These are phyloP conservation scores for Globisporangium okanoganense DNA, from an alignment of 352 stramenopile species.

Conservation along the genomic window DNA sequence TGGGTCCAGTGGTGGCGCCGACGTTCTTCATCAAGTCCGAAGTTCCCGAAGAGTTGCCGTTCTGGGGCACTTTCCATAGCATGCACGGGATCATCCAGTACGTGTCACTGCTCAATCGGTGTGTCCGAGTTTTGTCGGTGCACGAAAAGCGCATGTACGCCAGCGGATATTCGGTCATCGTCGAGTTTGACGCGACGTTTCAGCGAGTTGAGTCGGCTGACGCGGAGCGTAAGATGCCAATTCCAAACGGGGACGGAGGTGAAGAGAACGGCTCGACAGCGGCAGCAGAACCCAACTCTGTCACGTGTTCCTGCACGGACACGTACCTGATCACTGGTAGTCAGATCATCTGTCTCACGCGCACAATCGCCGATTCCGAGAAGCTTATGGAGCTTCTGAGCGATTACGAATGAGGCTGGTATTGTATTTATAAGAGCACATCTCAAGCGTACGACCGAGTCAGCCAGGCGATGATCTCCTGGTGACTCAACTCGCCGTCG, in stretches of 20 bases:
- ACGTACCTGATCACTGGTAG: constrained; percentile 72
- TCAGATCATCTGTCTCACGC: constrained; percentile 72
- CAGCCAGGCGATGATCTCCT: constrained; percentile 59
- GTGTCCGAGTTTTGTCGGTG: constrained; percentile 49
- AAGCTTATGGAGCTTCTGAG: constrained; percentile 43
- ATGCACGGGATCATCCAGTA: constrained; percentile 66
- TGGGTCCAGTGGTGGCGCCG: constrained; percentile 48
- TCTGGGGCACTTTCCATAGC: constrained; percentile 75
- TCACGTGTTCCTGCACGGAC: constrained; percentile 70
- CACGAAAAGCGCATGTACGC: constrained; percentile 63
- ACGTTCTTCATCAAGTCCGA: constrained; percentile 78
- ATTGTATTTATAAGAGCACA: constrained; percentile 9
- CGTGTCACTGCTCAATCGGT: constrained; percentile 59
- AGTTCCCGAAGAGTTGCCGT: constrained; percentile 73
- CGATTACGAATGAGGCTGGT: constrained; percentile 13
- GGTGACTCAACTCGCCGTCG: constrained; percentile 53
- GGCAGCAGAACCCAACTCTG: constrained; percentile 18
- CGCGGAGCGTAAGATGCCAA: constrained; percentile 11
- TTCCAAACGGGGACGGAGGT: background rate
- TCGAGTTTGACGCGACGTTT: constrained; percentile 73
- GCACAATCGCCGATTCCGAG: constrained; percentile 75
- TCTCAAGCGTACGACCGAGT: constrained; percentile 34
- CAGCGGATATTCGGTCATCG: constrained; percentile 71
- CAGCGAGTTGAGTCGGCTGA: constrained; percentile 30
- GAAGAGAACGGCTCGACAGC: background rate